Evolutionary conservation across 148 eudicot species (phyloP), one percentile per base, ranked within the genome.

Genomic region (Simmondsia chinensis): DNA sequence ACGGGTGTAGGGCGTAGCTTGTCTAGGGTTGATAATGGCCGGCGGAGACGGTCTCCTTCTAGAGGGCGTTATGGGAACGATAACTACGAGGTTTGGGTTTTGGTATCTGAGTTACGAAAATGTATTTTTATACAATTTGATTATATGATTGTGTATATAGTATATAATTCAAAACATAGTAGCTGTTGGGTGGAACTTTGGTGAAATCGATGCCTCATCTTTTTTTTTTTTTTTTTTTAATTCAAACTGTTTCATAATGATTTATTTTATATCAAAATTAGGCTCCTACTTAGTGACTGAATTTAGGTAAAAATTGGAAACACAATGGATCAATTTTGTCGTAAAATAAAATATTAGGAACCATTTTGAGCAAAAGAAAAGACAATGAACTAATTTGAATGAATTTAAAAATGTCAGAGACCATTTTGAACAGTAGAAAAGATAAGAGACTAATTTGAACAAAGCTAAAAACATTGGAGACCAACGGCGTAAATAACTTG

Each of bases 51-150:
- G 46, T 68, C 69, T 3, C 43, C 56, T 17, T 68, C 75, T 10
- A 55, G 52, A 16, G 71, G 72, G 18, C 59, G 35, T 20, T 56
- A 37, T 27, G 55, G 42, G 5, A 72, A 71, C 34, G 55, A 39
- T 3, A 72, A 71, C 34, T 63, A 42, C 39, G 79, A 71, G 85
- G 91, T 81, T 46, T 26, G 51, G 43, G 30, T 29, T 1, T n/a
- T 33, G 12, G 2, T 9, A n/a, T 45, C 46, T 2, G 2, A 12
- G 42, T 13, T 20, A 25, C 20, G 32, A 0, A 5, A 3, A 28
- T 9, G 12, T 31, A 16, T 8, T 42, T 23, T 27, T 4, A 6
- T 15, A 13, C 18, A 27, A 33, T 2, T 44, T 48, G 9, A 19
- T 34, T 35, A 39, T 8, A 25, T 23, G 1, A 7, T 34, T 2